phyloP scores from a whole-genome alignment of 2,329 filamentous ascomycete genomes.

The Diaporthe australafricana region DNA sequence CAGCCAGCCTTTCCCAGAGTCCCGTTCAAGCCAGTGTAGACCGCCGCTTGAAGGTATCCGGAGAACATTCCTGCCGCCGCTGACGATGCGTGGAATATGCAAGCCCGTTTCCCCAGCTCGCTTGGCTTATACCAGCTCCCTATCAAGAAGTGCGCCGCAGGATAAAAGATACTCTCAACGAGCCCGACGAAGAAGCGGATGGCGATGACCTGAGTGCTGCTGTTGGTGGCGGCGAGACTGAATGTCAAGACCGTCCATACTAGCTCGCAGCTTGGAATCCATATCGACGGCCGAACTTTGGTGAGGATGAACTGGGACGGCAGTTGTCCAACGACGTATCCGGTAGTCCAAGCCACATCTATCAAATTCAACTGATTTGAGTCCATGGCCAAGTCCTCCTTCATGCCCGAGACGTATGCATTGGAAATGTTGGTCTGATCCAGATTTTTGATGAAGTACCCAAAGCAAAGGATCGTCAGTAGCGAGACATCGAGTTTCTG shows the following conservation, averaged over 20 bases:
- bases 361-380: conserved; percentile 67
- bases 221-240: conserved; percentile 51
- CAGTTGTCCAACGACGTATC: conserved; percentile 65
- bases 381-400: conserved; percentile 64
- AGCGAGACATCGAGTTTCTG: conserved; percentile 50
- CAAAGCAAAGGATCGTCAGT: conserved; percentile 49
- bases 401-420: conserved; percentile 56
- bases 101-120: conserved; percentile 56
- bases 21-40: conserved; percentile 54
- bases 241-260: conserved; percentile 50
- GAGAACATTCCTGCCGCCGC: conserved; percentile 55
- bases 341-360: conserved; percentile 66
- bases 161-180: conserved; percentile 52
- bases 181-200: conserved; percentile 59
- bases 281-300: conserved; percentile 55
- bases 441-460: conserved; percentile 54
- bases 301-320: conserved; percentile 54
- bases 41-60: conserved; percentile 55
- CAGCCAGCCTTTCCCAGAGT: conserved; percentile 52
- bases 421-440: conserved; percentile 49
- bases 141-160: conserved; percentile 52
- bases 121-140: conserved; percentile 57
- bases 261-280: conserved; percentile 53
- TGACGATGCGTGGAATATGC: conserved; percentile 54
- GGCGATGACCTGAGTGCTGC: conserved; percentile 50